These are phyloP conservation scores for Arachis hypogaea DNA, from an alignment of 306 rosid species.

Conservation along the genomic window DNA sequence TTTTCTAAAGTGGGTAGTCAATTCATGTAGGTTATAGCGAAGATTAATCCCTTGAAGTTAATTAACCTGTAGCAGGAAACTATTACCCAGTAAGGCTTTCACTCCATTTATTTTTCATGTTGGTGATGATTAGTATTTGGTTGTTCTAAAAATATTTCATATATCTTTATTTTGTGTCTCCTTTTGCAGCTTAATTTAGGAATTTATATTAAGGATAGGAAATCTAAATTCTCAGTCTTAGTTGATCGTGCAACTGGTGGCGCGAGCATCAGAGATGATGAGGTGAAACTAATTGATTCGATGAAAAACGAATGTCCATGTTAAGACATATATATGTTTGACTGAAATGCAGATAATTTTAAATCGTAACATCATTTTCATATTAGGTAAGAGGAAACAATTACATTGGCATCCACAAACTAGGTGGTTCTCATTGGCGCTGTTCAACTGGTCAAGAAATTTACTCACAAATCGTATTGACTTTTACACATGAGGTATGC, in stretches of 20 bases:
- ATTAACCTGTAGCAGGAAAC: constrained; percentile 90
- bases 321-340: too few relatives aligned
- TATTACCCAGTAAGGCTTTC: constrained; percentile 73
- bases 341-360: neutral
- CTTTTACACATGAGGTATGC: constrained; percentile 66
- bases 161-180: neutral
- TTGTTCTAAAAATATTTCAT: constrained; percentile 5
- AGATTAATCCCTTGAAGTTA: constrained; percentile 79
- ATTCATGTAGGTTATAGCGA: constrained; percentile 49
- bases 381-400: constrained; percentile 72
- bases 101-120: neutral
- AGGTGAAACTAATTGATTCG: constrained; percentile 55
- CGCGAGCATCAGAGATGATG: constrained; percentile 78
- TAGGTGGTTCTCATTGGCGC: constrained; percentile 79
- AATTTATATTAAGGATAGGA: constrained; percentile 64
- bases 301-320: neutral
- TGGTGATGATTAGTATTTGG: neutral
- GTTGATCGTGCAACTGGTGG: constrained; percentile 94
- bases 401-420: constrained; percentile 52
- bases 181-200: constrained; percentile 81
- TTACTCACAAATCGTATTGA: constrained; percentile 68
- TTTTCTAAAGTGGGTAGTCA: too few relatives aligned
- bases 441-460: constrained; percentile 76
- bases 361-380: constrained; percentile 9
- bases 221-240: constrained; percentile 76